Percentiles rank a stretch among this genome's conserved stretches.
phyloP scores from a whole-genome alignment of 805 yeast species.

The Metschnikowia arizonensis region DNA sequence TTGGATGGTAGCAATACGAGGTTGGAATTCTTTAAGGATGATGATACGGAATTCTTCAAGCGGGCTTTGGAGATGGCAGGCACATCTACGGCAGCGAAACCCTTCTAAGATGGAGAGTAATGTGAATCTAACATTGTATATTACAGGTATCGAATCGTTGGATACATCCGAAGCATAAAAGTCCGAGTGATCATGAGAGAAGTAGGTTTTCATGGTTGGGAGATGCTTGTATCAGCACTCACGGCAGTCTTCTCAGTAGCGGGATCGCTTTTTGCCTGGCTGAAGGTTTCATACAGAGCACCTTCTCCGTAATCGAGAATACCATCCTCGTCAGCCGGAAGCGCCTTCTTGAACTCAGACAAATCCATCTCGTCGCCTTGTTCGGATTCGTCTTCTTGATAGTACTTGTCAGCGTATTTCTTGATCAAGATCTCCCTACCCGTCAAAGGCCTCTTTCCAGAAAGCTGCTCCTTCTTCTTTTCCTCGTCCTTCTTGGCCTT shows the following conservation, averaged over 20 bases:
- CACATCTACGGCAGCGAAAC: background rate
- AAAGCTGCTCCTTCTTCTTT: conserved; percentile 28
- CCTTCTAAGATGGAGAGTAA: background rate
- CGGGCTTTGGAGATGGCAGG: conserved; percentile 15
- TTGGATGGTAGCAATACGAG: conserved; percentile 29
- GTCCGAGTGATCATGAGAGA: conserved; percentile 6
- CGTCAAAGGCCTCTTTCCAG: conserved; percentile 47
- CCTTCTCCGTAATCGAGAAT: conserved; percentile 75
- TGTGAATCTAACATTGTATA: conserved; percentile 1
- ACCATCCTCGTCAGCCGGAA: conserved; percentile 46
- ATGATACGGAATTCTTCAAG: conserved; percentile 32
- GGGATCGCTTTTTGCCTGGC: conserved; percentile 4
- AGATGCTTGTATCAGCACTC: conserved; percentile 3
- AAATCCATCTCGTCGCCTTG: conserved; percentile 54
- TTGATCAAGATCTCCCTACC: conserved; percentile 69
- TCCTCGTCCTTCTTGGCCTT: conserved; percentile 48
- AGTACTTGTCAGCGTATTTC: conserved; percentile 54
- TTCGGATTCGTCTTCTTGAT: conserved; percentile 49
- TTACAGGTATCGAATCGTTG: conserved; percentile 5
- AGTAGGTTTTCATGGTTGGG: conserved; percentile 4
- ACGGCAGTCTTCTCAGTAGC: conserved; percentile 3
- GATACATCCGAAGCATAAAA: conserved; percentile 5
- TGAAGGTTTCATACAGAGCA: conserved; percentile 14
- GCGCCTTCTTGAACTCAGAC: conserved; percentile 50
- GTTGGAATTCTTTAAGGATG: conserved; percentile 31